Evolutionary conservation across 2,329 filamentous ascomycete genomes (phyloP).

Genomic region (Aspergillus alliaceus): DNA sequence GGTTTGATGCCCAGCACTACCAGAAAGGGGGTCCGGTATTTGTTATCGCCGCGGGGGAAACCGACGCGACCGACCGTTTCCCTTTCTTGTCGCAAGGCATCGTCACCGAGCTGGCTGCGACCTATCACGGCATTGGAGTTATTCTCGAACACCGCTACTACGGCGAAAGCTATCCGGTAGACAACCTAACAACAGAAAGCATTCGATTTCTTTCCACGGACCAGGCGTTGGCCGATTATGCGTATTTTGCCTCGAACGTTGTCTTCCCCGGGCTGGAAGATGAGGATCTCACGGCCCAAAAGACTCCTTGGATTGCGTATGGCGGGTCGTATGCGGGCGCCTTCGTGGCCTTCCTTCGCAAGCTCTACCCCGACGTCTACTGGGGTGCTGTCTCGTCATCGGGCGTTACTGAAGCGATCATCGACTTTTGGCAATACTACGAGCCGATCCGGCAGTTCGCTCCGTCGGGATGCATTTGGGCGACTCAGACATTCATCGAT

Average conservation of each 20-base stretch:
- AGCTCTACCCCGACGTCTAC: constrained; percentile 74
- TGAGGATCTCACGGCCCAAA: constrained; percentile 63
- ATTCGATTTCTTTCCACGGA: constrained; percentile 81
- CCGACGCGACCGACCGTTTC: constrained; percentile 42
- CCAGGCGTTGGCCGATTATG: constrained; percentile 77
- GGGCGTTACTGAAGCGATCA: constrained; percentile 74
- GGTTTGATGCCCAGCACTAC: constrained; percentile 78
- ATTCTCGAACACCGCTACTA: constrained; percentile 89
- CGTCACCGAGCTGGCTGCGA: constrained; percentile 66
- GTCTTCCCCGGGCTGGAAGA: constrained; percentile 69
- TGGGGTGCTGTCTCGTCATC: constrained; percentile 79
- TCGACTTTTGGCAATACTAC: constrained; percentile 71
- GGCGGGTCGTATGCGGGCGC: constrained; percentile 83
- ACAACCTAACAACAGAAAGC: constrained; percentile 66
- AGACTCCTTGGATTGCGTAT: constrained; percentile 73
- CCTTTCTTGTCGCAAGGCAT: constrained; percentile 77
- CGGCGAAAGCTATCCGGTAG: constrained; percentile 69
- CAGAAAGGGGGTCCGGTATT: constrained; percentile 77
- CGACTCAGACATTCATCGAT: constrained; percentile 61
- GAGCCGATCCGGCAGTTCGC: constrained; percentile 58
- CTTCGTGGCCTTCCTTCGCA: constrained; percentile 73
- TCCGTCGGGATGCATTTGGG: constrained; percentile 62
- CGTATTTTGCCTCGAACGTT: constrained; percentile 75
- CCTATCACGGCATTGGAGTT: constrained; percentile 73
- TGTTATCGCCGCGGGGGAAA: constrained; percentile 72